These are phyloP conservation scores for Coniochaeta sp. DNA, from an alignment of 2,329 filamentous ascomycete species.

Conservation along the genomic window DNA sequence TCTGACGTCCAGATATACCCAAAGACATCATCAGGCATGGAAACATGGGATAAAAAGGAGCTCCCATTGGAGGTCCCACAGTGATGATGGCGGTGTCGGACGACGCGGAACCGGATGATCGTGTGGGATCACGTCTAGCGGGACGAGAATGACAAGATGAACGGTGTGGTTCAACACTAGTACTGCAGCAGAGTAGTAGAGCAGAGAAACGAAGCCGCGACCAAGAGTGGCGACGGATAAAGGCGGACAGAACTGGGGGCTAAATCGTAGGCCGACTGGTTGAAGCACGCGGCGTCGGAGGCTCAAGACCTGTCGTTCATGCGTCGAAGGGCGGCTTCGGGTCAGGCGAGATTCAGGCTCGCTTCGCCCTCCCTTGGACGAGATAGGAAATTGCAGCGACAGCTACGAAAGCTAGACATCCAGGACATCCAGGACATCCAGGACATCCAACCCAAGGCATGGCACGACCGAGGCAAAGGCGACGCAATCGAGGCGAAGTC, in stretches of 20 bases:
- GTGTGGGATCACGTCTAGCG: neutral
- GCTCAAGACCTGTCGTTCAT: neutral
- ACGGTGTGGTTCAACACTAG: neutral
- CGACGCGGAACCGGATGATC: neutral
- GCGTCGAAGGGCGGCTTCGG: neutral
- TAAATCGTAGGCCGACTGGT: neutral
- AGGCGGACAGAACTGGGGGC: constrained; percentile 3
- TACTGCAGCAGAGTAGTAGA: neutral
- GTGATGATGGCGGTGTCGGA: neutral
- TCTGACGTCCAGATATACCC: neutral
- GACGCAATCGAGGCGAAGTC: neutral
- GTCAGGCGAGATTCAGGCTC: neutral
- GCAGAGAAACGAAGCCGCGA: constrained; percentile 12
- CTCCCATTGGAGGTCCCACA: neutral
- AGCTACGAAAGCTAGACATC: neutral
- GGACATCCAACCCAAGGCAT: neutral
- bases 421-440: too few species aligned
- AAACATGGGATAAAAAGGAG: neutral
- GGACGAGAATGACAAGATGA: neutral
- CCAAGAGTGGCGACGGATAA: constrained; percentile 10
- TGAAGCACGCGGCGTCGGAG: constrained; percentile 4
- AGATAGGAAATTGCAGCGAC: neutral
- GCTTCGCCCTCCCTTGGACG: too few species aligned
- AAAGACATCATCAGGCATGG: neutral
- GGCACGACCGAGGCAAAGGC: neutral